Conservation (phyloP, 768 basidiomycete genomes). For the Psilocybe sp. region DNA sequence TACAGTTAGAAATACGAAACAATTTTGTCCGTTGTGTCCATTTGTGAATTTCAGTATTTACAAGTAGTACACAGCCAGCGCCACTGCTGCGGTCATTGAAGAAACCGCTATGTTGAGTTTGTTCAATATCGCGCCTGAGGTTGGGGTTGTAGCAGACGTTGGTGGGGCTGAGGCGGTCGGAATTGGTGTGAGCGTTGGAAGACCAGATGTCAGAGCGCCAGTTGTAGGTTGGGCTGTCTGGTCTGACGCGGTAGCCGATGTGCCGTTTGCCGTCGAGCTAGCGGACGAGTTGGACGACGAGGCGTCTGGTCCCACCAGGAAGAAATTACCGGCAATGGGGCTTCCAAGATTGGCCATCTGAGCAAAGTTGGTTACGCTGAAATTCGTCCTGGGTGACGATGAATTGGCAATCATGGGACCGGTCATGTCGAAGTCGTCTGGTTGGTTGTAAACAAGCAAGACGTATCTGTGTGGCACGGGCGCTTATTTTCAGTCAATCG, state of each 20-base stretch:
- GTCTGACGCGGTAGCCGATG: slow-evolving; percentile 7
- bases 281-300: slow-evolving; percentile 2
- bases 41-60: too few species aligned
- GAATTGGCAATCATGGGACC: slow-evolving; percentile 30
- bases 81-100: too few species aligned
- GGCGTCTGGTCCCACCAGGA: slow-evolving; percentile 34
- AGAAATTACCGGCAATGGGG: slow-evolving; percentile 42
- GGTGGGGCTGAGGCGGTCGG: not conserved
- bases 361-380: slow-evolving; percentile 37
- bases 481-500: not conserved
- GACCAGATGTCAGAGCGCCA: not conserved
- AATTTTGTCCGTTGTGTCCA: too few species aligned
- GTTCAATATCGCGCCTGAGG: not conserved
- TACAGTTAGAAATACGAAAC: too few species aligned
- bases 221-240: slow-evolving; percentile 4
- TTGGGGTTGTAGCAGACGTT: not conserved
- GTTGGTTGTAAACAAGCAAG: slow-evolving; percentile 30
- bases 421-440: slow-evolving; percentile 26
- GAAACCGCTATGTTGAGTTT: too few species aligned
- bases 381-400: slow-evolving; percentile 31
- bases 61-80: too few species aligned
- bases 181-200: not conserved
- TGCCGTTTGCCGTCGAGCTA: slow-evolving; percentile 3
- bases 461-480: slow-evolving; percentile 24
- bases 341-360: slow-evolving; percentile 26